Percentiles rank a stretch among this genome's conserved stretches.
These are phyloP conservation scores for Saturnispora mendoncae DNA, from an alignment of 805 yeast species.

Conservation along the genomic window DNA sequence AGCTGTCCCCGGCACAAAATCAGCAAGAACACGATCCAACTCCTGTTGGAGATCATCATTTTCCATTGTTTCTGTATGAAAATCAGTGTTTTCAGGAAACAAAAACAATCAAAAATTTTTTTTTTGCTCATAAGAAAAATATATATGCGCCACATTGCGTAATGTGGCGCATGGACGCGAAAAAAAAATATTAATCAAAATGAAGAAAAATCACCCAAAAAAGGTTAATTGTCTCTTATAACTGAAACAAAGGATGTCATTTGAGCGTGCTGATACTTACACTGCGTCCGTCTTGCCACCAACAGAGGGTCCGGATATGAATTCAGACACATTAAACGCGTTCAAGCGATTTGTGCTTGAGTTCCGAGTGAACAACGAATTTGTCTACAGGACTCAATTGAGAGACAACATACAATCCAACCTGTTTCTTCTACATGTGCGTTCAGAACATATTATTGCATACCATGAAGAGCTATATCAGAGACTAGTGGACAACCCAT, in stretches of 20 bases:
- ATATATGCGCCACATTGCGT: conserved; percentile 4
- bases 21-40: conserved; percentile 9
- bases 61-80: conserved; percentile 2
- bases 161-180: conserved; percentile 3
- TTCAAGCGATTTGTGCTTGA: conserved; percentile 78
- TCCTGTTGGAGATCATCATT: conserved; percentile 10
- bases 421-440: conserved; percentile 62
- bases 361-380: conserved; percentile 74
- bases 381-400: conserved; percentile 82
- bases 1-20: conserved; percentile 7
- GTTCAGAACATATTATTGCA: conserved; percentile 75
- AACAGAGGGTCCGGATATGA: conserved; percentile 52
- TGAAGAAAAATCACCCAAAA: neutral
- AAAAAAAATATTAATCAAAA: neutral
- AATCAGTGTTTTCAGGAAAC: no score
- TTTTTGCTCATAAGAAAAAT: neutral
- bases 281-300: conserved; percentile 85
- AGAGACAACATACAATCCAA: conserved; percentile 78
- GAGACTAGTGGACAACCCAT: conserved; percentile 74
- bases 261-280: conserved; percentile 62
- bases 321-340: conserved; percentile 63
- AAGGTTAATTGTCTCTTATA: neutral
- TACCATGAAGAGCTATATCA: conserved; percentile 87
- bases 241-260: conserved; percentile 41
- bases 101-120: neutral